Base-by-base conservation (phyloP, 805 yeast genomes). In the Nakazawaea pomicola region DNA sequence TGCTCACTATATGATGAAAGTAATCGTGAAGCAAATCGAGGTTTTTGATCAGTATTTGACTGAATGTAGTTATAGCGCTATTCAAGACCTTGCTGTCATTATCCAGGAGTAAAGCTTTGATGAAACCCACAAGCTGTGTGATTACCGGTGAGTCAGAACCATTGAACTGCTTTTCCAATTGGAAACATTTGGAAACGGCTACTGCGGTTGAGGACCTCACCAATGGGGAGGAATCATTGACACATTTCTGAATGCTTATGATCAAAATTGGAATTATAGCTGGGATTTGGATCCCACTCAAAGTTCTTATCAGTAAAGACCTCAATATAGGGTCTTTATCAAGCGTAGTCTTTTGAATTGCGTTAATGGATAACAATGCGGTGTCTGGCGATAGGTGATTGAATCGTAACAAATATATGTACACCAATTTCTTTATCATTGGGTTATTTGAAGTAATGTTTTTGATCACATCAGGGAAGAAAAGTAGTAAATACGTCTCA, bases 311-410 rank as follows among this genome's bases (percentile, higher is more conserved):
- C 0, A 95, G 82, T 42, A 86, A 65, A 2, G 90, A 74, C 47
- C 98, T 67, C 14, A 72, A 66, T 9, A 76, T 70, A 2, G 95
- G 83, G 46, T 72, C 74, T 49, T 78, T 77, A 51, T 88, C 96
- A 8, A 72, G 67, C 21, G 91, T 62, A 1, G 87, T 72, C 60
- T 85, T 88, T 58, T 93, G 99, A 36, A 93, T 84, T 1, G 97
- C 85, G 59, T 93, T 93, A 49, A 93, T 85, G 1, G 96, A 79
- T 34, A 93, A 67, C 16, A 93, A 70, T 2, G 98, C 93, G n/a
- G 86, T 73, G 57, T 90, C 95, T 8, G 93, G 96, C 50, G 87
- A 90, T 41, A 68, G 60, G 47, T 87, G 95, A 18, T 95, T 93
- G 57, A 78, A 88, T 42, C 84, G 70, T 32, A 80, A 64, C 36